A percentile compares a stretch with the other conserved stretches of the same genome.
Evolutionary conservation across 2,329 filamentous ascomycete genomes (phyloP).

Genomic region (Xylaria sp.): DNA sequence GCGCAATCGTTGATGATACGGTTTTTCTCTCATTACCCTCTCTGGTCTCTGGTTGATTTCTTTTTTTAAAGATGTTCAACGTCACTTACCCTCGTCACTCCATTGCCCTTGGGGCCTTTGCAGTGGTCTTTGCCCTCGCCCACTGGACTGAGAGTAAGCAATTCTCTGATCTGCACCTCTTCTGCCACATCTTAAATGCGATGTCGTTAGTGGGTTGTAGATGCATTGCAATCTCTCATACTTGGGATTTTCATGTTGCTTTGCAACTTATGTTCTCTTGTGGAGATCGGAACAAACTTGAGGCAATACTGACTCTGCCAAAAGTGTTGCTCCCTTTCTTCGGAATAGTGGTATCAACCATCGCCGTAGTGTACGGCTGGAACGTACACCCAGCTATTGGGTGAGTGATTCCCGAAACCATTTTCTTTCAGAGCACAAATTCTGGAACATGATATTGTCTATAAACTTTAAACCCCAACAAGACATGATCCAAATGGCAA

Average conservation of each 20-base stretch:
- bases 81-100: not conserved
- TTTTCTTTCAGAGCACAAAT: too few species aligned
- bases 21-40: not conserved
- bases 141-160: slow-evolving; percentile 19
- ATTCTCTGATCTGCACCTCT: not conserved
- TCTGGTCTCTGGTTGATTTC: not conserved
- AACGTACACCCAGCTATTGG: slow-evolving; percentile 5
- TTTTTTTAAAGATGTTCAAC: slow-evolving; percentile 11
- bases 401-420: too few species aligned
- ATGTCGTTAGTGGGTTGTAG: not conserved
- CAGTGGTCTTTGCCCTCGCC: not conserved
- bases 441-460: too few species aligned
- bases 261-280: not conserved
- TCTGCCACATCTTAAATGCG: not conserved
- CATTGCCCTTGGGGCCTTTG: slow-evolving; percentile 3
- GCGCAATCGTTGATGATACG: not conserved
- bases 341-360: not conserved
- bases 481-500: too few species aligned
- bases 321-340: not conserved
- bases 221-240: not conserved
- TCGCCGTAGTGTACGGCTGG: not conserved
- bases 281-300: not conserved
- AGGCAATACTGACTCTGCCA: slow-evolving; percentile 1
- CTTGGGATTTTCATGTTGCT: not conserved
- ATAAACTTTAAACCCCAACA: too few species aligned